Percentiles rank a stretch among this genome's conserved stretches.
Evolutionary conservation across 2,329 filamentous ascomycete genomes (phyloP).

Genomic region (Curvularia hawaiiensis): DNA sequence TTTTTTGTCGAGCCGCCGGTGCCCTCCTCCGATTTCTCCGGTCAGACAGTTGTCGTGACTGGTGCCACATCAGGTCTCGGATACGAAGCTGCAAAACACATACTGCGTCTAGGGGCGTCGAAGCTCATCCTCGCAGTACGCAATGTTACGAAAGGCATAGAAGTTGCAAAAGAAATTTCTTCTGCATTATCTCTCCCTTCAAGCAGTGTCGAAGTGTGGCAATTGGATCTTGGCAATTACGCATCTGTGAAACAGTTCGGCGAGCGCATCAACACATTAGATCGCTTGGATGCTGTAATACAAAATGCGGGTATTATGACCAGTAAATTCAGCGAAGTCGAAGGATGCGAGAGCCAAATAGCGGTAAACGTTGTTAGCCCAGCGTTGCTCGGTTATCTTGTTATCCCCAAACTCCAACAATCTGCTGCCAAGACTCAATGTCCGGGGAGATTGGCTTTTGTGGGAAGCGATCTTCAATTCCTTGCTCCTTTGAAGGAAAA

Average conservation of each 20-base stretch:
- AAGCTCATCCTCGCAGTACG: slow-evolving; percentile 55
- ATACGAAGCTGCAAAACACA: slow-evolving; percentile 51
- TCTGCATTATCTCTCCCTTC: slow-evolving; percentile 30
- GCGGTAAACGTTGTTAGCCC: slow-evolving; percentile 30
- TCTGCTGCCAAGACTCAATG: slow-evolving; percentile 19
- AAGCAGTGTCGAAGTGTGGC: slow-evolving; percentile 52
- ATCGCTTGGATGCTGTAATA: slow-evolving; percentile 43
- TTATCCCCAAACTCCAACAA: slow-evolving; percentile 38
- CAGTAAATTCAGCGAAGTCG: slow-evolving; percentile 7
- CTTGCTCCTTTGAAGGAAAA: slow-evolving; percentile 29
- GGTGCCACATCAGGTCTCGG: slow-evolving; percentile 56
- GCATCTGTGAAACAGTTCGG: slow-evolving; percentile 3
- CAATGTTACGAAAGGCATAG: slow-evolving; percentile 50
- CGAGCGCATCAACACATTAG: slow-evolving; percentile 18
- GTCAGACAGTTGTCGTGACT: slow-evolving; percentile 53
- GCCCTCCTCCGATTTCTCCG: slow-evolving; percentile 33
- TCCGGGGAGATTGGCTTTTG: slow-evolving; percentile 31
- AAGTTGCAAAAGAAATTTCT: slow-evolving; percentile 47
- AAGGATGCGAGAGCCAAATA: slow-evolving; percentile 27
- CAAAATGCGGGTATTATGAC: slow-evolving; percentile 48
- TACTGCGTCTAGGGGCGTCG: slow-evolving; percentile 47
- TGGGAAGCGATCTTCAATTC: slow-evolving; percentile 36
- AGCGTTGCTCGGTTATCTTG: slow-evolving; percentile 25
- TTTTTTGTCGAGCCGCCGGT: slow-evolving; percentile 43
- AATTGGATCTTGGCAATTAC: slow-evolving; percentile 45